phyloP scores from a whole-genome alignment of 2,329 filamentous ascomycete species.

The Alternaria brassicae region DNA sequence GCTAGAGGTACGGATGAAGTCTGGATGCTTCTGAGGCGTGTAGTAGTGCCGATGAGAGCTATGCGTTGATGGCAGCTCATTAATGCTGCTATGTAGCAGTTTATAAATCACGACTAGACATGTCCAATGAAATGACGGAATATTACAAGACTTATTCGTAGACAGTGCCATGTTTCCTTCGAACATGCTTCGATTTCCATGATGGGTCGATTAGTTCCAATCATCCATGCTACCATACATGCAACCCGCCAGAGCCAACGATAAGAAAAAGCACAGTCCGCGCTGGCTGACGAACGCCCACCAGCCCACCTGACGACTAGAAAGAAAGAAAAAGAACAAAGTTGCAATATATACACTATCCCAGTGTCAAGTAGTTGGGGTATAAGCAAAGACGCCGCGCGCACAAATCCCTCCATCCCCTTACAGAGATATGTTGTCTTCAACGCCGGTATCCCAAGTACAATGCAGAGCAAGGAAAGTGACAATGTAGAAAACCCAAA shows the following conservation, averaged over 20 bases:
- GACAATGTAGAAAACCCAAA: neutral
- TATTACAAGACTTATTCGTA: neutral
- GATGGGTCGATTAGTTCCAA: neutral
- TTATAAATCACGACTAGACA: constrained; percentile 14
- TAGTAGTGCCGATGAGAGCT: neutral
- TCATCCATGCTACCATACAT: neutral
- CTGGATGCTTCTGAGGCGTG: too few species aligned
- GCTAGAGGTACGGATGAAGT: too few species aligned
- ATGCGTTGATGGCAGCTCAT: neutral
- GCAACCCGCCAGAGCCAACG: neutral
- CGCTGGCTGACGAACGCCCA: constrained; percentile 13
- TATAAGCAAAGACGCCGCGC: constrained; percentile 29
- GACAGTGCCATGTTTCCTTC: neutral
- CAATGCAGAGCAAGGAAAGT: neutral
- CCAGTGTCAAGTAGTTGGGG: constrained; percentile 27
- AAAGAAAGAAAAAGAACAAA: constrained; percentile 4
- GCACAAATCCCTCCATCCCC: neutral
- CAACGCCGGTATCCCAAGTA: neutral
- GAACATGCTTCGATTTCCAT: constrained; percentile 8
- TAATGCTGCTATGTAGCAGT: constrained; percentile 1
- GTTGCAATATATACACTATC: constrained; percentile 33
- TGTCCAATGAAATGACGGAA: constrained; percentile 17
- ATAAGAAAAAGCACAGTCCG: neutral
- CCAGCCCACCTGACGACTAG: neutral
- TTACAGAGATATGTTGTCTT: neutral